Conservation (phyloP, 768 basidiomycete species). For the Lactarius akahatsu region DNA sequence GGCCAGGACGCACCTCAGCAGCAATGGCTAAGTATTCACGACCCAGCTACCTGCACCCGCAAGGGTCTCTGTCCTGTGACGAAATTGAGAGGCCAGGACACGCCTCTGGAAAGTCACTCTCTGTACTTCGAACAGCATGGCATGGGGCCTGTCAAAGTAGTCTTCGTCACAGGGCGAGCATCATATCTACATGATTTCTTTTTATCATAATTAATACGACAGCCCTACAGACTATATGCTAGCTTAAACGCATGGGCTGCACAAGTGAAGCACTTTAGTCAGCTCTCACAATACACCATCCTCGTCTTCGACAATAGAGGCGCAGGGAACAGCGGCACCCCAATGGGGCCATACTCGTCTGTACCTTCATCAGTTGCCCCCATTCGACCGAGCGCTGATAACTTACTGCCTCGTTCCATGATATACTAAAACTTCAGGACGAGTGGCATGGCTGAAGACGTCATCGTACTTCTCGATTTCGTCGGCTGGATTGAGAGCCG, state of each 20-base stretch:
- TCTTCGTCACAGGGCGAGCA: slow-evolving; percentile 73
- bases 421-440: slow-evolving; percentile 45
- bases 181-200: neutral
- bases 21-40: slow-evolving; percentile 50
- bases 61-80: slow-evolving; percentile 80
- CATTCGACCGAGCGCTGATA: neutral
- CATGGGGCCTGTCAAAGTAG: slow-evolving; percentile 56
- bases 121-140: slow-evolving; percentile 79
- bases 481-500: slow-evolving; percentile 67
- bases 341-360: slow-evolving; percentile 76
- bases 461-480: slow-evolving; percentile 62
- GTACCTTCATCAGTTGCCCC: slow-evolving; percentile 30
- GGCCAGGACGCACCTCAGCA: neutral
- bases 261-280: slow-evolving; percentile 66
- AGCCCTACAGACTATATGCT: slow-evolving; percentile 50
- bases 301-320: slow-evolving; percentile 87
- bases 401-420: neutral
- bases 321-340: slow-evolving; percentile 71
- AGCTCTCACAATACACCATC: slow-evolving; percentile 50
- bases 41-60: slow-evolving; percentile 57
- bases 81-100: slow-evolving; percentile 42
- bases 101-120: slow-evolving; percentile 62
- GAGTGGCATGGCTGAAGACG: slow-evolving; percentile 75
- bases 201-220: neutral
- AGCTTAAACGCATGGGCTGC: slow-evolving; percentile 61